Evolutionary conservation across 2,329 filamentous ascomycete genomes (phyloP), one percentile per base, ranked within the genome.

Genomic region (Atkinsonella texensis): DNA sequence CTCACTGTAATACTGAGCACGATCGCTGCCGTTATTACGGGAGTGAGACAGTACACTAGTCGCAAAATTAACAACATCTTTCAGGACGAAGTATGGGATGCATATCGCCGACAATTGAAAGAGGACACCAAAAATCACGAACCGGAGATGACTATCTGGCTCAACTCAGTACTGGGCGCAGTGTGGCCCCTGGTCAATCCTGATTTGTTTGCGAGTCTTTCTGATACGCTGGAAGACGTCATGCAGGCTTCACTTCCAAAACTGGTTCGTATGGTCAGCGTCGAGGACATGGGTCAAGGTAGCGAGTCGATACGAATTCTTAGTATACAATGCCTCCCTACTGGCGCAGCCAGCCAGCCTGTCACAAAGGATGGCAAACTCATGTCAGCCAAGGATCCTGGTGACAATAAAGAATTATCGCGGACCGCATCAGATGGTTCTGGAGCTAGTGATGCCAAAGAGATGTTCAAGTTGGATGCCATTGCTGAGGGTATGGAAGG

Each of bases 181-280:
- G 74, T 88, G 5, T 89, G 85, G 85, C 83, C 84, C 0, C 71
- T 89, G 32, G 75, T 89, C 60, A 89, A 89, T 60, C 85, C 85
- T 0, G 85, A 89, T 58, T 72, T 89, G 1, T 88, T 89, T 58
- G 74, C 77, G 1, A 80, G 79, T 35, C 64, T 88, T 2, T 76
- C 80, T 0, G 85, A 89, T 59, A 85, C 79, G 31, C 74, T 89
- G 4, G 85, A 89, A 65, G 85, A 89, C 62, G 82, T 89, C 46
- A 89, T 89, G 85, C 85, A 89, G 67, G 84, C 85, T 2, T 85
- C 81, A 9, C 68, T 88, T 17, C 84, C 85, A 0, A 80, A 76
- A 52, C 65, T 85, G 38, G 74, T 88, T 33, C 79, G 84, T 46
- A 87, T 87, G 84, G 81, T 88, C 43, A 83, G 81, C 50, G 79